These are phyloP conservation scores for Fusarium hostae DNA, from an alignment of 2,329 filamentous ascomycete species.

Conservation along the genomic window DNA sequence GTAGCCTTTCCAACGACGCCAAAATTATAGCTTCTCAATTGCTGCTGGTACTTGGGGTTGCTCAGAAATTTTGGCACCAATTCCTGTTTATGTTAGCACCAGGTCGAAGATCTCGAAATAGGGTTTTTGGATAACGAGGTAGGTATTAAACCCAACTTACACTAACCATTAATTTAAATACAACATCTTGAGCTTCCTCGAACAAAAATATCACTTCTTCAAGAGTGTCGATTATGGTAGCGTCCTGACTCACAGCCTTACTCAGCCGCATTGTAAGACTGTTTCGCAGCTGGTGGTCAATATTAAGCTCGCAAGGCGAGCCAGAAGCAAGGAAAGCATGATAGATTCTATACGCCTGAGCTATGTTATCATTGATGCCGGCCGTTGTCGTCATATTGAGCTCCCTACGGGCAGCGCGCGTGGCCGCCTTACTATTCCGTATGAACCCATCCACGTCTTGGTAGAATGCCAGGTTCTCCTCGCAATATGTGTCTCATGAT, in stretches of 20 bases:
- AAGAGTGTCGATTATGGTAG: slow-evolving; percentile 89
- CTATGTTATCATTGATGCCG: slow-evolving; percentile 92
- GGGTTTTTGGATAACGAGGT: not conserved
- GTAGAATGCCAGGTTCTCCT: slow-evolving; percentile 97
- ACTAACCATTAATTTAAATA: slow-evolving; percentile 99
- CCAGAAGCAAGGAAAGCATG: slow-evolving; percentile 96
- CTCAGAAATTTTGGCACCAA: slow-evolving; percentile 78
- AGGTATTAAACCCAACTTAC: slow-evolving; percentile 67
- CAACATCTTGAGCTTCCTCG: slow-evolving; percentile 91
- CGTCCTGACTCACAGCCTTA: slow-evolving; percentile 92
- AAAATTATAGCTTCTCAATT: slow-evolving; percentile 72
- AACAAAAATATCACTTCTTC: slow-evolving; percentile 91
- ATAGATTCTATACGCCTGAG: slow-evolving; percentile 95
- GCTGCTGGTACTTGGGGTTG: slow-evolving; percentile 73
- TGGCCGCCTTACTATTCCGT: slow-evolving; percentile 72
- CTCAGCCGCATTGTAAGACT: slow-evolving; percentile 98
- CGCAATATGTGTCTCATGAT: slow-evolving; percentile 92
- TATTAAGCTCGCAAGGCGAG: slow-evolving; percentile 96
- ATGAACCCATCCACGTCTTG: slow-evolving; percentile 93
- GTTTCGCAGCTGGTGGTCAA: slow-evolving; percentile 93
- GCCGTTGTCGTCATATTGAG: slow-evolving; percentile 76
- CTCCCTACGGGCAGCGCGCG: slow-evolving; percentile 70
- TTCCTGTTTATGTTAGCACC: slow-evolving; percentile 61
- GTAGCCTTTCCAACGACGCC: slow-evolving; percentile 59
- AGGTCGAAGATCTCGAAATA: slow-evolving; percentile 1